Conservation (phyloP, 805 yeast species). For the Debaryomyces prosopidis region DNA sequence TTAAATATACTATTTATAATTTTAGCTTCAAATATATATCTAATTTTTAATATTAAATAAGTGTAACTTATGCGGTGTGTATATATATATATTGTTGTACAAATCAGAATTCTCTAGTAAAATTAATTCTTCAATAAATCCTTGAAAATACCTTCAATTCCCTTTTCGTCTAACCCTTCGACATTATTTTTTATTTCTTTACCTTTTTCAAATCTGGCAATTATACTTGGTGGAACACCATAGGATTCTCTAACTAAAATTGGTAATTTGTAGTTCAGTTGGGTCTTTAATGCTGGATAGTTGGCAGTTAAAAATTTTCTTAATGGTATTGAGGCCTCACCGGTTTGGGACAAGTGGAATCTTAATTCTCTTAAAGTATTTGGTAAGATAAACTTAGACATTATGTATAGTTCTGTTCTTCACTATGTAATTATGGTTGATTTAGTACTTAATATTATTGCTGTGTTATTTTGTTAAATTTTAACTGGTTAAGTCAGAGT, state of each 20-base stretch:
- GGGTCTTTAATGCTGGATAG: conserved; percentile 62
- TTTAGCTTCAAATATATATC: not conserved
- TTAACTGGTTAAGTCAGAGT: conserved; percentile 8
- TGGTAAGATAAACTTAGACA: conserved; percentile 49
- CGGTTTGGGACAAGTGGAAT: conserved; percentile 79
- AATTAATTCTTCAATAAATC: conserved; percentile 36
- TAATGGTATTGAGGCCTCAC: conserved; percentile 66
- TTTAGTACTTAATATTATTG: not conserved
- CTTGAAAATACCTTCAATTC: conserved; percentile 41
- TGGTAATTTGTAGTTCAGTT: conserved; percentile 63
- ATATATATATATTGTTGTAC: not conserved
- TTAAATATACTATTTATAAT: not conserved
- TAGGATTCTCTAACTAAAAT: conserved; percentile 76
- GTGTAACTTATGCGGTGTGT: not conserved
- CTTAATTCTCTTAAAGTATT: conserved; percentile 72
- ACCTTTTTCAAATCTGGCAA: conserved; percentile 68
- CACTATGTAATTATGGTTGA: not conserved
- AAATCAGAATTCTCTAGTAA: conserved; percentile 7
- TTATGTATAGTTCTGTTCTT: conserved; percentile 8
- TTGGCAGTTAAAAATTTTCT: conserved; percentile 62
- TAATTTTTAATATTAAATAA: not conserved
- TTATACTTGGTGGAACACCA: conserved; percentile 71
- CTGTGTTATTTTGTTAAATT: conserved; percentile 5
- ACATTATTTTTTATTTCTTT: conserved; percentile 49
- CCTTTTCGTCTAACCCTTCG: conserved; percentile 48